Conservation (phyloP, 441 rosid genomes). For the Corymbia citriodora region DNA sequence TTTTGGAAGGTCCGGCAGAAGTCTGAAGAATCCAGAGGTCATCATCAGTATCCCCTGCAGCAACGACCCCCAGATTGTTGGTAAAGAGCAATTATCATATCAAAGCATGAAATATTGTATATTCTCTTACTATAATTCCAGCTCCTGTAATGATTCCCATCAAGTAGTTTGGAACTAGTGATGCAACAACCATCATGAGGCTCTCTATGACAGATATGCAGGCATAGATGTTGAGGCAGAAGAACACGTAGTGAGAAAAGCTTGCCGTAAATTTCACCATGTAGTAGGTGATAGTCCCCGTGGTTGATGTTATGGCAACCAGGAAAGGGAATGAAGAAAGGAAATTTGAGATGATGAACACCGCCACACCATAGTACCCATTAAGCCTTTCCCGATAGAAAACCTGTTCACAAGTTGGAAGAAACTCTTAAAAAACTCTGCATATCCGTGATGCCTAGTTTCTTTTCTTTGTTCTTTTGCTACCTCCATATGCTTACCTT, state of each 20-base stretch:
- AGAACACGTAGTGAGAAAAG: constrained; percentile 37
- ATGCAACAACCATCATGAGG: constrained; percentile 75
- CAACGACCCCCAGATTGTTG: background rate
- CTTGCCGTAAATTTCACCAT: constrained; percentile 66
- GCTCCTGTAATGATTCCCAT: constrained; percentile 73
- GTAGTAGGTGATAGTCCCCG: constrained; percentile 41
- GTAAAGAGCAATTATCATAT: background rate
- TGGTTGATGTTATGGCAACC: constrained; percentile 29
- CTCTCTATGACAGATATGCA: constrained; percentile 66
- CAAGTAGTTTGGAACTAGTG: constrained; percentile 71
- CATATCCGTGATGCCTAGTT: background rate
- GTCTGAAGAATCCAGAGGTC: constrained; percentile 14
- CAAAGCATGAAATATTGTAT: background rate
- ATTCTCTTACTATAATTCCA: constrained; percentile 49
- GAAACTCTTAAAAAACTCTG: background rate
- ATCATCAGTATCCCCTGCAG: constrained; percentile 10
- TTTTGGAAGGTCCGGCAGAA: constrained; percentile 23
- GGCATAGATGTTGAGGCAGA: constrained; percentile 40
- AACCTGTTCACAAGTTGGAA: constrained; percentile 29
- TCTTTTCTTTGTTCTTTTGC: background rate
- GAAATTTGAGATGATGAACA: constrained; percentile 56
- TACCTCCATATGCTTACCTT: constrained; percentile 32
- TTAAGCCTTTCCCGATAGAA: constrained; percentile 62
- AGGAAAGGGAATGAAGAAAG: constrained; percentile 66
- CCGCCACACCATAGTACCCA: constrained; percentile 68